A percentile compares a stretch with the other conserved stretches of the same genome.
Evolutionary conservation across 805 yeast species (phyloP).

Genomic region (Allodekkera sacchari): DNA sequence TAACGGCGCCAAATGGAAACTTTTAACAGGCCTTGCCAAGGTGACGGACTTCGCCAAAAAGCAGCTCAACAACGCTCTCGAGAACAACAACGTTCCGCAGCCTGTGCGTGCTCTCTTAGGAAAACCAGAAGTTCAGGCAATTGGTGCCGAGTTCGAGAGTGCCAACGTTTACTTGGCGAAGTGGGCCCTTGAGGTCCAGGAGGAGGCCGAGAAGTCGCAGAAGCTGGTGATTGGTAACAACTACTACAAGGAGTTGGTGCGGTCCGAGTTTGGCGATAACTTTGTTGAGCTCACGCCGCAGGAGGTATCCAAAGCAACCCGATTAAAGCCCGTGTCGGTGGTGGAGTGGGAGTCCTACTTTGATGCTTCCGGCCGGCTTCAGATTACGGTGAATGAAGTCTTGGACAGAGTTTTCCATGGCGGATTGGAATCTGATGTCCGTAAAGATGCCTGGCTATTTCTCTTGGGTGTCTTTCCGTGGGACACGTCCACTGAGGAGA

Average conservation of each 20-base stretch:
- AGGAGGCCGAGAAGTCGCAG: conserved; percentile 68
- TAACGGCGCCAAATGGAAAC: conserved; percentile 74
- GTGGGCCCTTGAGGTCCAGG: conserved; percentile 93
- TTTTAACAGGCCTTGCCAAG: conserved; percentile 77
- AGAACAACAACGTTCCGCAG: conserved; percentile 37
- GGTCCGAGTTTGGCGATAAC: conserved; percentile 51
- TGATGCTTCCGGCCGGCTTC: conserved; percentile 67
- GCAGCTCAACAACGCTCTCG: conserved; percentile 46
- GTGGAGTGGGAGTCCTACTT: conserved; percentile 84
- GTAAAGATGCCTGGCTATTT: conserved; percentile 82
- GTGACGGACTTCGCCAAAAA: conserved; percentile 60
- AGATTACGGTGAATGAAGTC: conserved; percentile 68
- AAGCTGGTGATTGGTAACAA: conserved; percentile 47
- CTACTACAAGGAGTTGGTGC: conserved; percentile 46
- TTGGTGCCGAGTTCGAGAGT: conserved; percentile 87
- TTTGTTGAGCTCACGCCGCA: conserved; percentile 45
- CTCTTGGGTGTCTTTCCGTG: conserved; percentile 80
- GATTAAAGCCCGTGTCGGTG: conserved; percentile 57
- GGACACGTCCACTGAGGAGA: conserved; percentile 69
- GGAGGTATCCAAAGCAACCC: conserved; percentile 51
- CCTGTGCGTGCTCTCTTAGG: conserved; percentile 50
- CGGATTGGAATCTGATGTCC: conserved; percentile 52
- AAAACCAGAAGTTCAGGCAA: conserved; percentile 71
- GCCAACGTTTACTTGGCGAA: conserved; percentile 89
- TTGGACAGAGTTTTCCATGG: conserved; percentile 86